Evolutionary conservation across 169 alveolate genomes (phyloP).

Genomic region (Plasmodium vivax): DNA sequence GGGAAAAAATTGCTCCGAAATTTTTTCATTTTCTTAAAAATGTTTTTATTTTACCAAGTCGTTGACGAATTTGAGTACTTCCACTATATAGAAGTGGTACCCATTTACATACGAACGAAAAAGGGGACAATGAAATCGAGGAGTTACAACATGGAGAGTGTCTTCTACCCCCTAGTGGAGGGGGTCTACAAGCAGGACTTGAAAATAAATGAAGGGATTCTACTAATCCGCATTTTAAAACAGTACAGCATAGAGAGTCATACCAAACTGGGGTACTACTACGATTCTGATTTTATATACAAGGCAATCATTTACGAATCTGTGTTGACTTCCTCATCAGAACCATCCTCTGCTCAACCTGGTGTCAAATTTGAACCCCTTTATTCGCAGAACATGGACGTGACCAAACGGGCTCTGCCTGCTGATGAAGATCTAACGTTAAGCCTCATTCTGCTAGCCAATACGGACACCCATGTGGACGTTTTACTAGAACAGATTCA

Average conservation of each 20-base stretch:
- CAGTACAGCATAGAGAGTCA: conserved; percentile 18
- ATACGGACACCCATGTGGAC: background rate
- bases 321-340: background rate
- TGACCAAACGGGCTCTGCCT: background rate
- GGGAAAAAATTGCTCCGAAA: conserved; percentile 13
- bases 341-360: background rate
- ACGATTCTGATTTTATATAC: conserved; percentile 44
- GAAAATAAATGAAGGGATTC: conserved; percentile 42
- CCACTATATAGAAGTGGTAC: conserved; percentile 43
- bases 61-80: conserved; percentile 6
- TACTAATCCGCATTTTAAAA: conserved; percentile 23
- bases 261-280: conserved; percentile 23
- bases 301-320: conserved; percentile 31
- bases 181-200: conserved; percentile 17
- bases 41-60: conserved; percentile 6
- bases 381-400: conserved; percentile 29
- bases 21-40: conserved; percentile 39
- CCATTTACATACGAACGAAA: conserved; percentile 47
- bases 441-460: conserved; percentile 35
- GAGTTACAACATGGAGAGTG: conserved; percentile 25
- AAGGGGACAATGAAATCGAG: conserved; percentile 41
- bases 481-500: conserved; percentile 4
- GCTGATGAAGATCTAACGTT: conserved; percentile 34
- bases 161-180: conserved; percentile 15
- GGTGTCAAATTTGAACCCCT: conserved; percentile 4